Base-by-base conservation (phyloP, 306 rosid genomes). In the cucumber (Cucumis sativus) region DNA sequence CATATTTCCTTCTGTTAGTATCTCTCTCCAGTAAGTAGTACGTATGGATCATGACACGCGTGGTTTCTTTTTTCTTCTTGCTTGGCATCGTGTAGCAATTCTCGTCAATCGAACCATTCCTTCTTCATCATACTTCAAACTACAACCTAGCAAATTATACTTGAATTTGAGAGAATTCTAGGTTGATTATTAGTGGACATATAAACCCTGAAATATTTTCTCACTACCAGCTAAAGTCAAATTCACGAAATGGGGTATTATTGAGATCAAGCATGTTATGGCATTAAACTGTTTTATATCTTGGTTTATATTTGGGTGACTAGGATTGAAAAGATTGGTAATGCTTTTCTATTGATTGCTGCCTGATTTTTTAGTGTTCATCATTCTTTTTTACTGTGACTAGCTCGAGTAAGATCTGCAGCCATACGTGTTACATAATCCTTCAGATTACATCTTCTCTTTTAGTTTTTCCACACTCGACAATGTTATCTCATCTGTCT, bases 401-500 rank as follows among this genome's bases (percentile, higher is more conserved):
- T 72, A 52, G 25, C 61, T 51, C 55, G 45, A 72, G 43, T 13
- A 51, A 51, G 62, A 72, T 72, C 25, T 71, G 62, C 61, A 20
- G 62, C 62, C 28, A 8, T 10, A 51, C 61, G 8, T 72, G 43
- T 9, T 72, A 28, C 47, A 28, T 72, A 18, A 51, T 72, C 43
- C 61, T 51, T 20, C 17, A 18, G 5, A 67, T 67, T 67, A 30
- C 25, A 8, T 47, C 14, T 47, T 45, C 74, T 76, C 76, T 55
- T 52, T 63, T 61, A 52, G 54, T 28, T 21, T 63, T 25, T 66
- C 13, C 18, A 21, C 10, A 41, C 56, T 43, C 39, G 63, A 33
- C 65, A 56, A 83, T 78, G 78, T 40, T 84, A 47, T 79, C 21
- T 74, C 45, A 56, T 61, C 63, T 82, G 35, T 57, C 45, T 86